Percentiles rank a stretch among this genome's conserved stretches.
These are phyloP conservation scores for Phytopythium oedochilum DNA, from an alignment of 352 stramenopile species.

Conservation along the genomic window DNA sequence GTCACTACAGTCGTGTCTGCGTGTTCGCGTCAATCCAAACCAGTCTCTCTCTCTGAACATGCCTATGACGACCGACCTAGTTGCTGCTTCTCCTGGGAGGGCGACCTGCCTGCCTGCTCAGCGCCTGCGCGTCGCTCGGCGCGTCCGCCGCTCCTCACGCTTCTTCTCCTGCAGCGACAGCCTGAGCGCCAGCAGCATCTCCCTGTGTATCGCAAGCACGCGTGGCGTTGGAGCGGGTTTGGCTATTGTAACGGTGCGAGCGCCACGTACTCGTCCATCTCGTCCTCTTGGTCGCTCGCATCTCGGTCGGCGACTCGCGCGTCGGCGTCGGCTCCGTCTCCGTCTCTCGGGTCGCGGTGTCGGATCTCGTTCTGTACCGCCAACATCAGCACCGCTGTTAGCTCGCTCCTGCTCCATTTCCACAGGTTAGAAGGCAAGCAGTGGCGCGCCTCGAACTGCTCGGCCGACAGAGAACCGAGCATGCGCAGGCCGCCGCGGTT, in stretches of 20 bases:
- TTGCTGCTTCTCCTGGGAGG: too few relatives aligned
- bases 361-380: constrained; percentile 67
- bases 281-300: constrained; percentile 16
- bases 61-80: too few relatives aligned
- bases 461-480: constrained; percentile 71
- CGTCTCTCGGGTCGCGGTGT: constrained; percentile 30
- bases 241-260: too few relatives aligned
- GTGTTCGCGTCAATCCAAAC: background rate
- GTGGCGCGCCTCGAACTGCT: constrained; percentile 82
- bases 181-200: constrained; percentile 43
- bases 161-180: constrained; percentile 71
- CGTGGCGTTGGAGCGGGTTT: too few relatives aligned
- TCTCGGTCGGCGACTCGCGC: constrained; percentile 3
- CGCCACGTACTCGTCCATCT: constrained; percentile 58
- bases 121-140: constrained; percentile 34
- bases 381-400: too few relatives aligned
- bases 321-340: constrained; percentile 9
- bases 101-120: constrained; percentile 11
- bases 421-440: too few relatives aligned
- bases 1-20: background rate
- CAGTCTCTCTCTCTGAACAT: too few relatives aligned
- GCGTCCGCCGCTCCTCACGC: constrained; percentile 36
- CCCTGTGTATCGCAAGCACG: constrained; percentile 15
- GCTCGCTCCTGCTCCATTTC: too few relatives aligned
- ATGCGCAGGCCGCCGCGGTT: constrained; percentile 65